Conservation (phyloP, 768 basidiomycete species). For the Filobasidium floriforme region DNA sequence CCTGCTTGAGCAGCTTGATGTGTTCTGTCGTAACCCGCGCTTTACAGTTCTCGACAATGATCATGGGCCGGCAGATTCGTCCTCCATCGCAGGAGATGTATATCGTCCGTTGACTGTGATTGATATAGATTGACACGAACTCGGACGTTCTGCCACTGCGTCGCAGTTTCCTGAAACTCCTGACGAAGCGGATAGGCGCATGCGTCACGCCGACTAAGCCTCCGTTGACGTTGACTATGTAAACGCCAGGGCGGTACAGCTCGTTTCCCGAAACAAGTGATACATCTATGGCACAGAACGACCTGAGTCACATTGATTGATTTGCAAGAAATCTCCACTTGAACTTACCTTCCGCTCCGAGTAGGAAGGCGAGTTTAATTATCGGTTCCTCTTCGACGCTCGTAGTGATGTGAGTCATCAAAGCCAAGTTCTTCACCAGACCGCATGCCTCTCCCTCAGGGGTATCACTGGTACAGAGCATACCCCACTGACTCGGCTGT, state of each 20-base stretch:
- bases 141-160: constrained; percentile 87
- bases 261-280: constrained; percentile 84
- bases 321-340: not conserved
- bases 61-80: constrained; percentile 92
- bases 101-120: constrained; percentile 87
- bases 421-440: constrained; percentile 91
- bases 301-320: not conserved
- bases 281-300: constrained; percentile 57
- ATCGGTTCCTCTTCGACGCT: constrained; percentile 96
- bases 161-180: constrained; percentile 82
- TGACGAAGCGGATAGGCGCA: constrained; percentile 73
- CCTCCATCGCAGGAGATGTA: constrained; percentile 97
- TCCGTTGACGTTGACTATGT: constrained; percentile 94
- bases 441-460: constrained; percentile 99
- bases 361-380: constrained; percentile 76
- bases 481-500: constrained; percentile 98
- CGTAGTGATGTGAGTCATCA: constrained; percentile 99
- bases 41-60: constrained; percentile 79
- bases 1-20: constrained; percentile 76
- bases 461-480: constrained; percentile 95
- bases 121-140: constrained; percentile 93
- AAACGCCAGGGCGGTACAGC: constrained; percentile 86
- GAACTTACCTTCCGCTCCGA: constrained; percentile 84
- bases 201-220: constrained; percentile 88
- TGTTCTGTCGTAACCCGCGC: constrained; percentile 74